phyloP scores from a whole-genome alignment of 306 rosid species.

The Begonia loranthoides region DNA sequence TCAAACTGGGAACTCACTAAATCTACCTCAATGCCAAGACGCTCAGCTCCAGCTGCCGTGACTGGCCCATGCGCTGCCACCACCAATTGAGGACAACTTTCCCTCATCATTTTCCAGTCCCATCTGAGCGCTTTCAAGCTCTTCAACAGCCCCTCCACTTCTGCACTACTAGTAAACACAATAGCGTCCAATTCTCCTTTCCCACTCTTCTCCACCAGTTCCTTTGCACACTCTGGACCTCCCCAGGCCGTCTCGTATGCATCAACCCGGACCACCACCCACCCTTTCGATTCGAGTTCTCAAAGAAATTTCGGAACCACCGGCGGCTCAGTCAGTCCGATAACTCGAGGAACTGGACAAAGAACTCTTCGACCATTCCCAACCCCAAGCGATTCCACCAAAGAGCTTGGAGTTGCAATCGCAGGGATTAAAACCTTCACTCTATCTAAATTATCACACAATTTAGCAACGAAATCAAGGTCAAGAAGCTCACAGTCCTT shows the following conservation, averaged over 20 bases:
- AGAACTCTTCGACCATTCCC: constrained; percentile 35
- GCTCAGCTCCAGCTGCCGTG: constrained; percentile 48
- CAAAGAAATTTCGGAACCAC: constrained; percentile 51
- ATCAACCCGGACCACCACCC: constrained; percentile 42
- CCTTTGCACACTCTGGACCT: constrained; percentile 39
- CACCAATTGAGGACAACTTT: constrained; percentile 26
- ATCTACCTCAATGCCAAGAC: constrained; percentile 56
- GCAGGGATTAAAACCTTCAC: constrained; percentile 39
- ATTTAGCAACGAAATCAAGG: constrained; percentile 12
- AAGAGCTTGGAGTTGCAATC: constrained; percentile 33
- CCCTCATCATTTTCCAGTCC: constrained; percentile 31
- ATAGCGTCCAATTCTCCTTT: constrained; percentile 37
- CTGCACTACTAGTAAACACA: constrained; percentile 67
- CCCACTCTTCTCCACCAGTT: constrained; percentile 28
- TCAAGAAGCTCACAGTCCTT: constrained; percentile 55
- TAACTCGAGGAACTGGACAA: constrained; percentile 47
- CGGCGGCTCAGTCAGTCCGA: constrained; percentile 48
- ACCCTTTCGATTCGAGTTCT: constrained; percentile 26
- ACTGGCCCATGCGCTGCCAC: constrained; percentile 75
- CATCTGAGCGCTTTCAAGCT: constrained; percentile 41
- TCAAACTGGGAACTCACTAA: constrained; percentile 51
- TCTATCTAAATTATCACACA: constrained; percentile 16
- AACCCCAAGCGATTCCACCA: constrained; percentile 27
- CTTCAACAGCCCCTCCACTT: constrained; percentile 72
- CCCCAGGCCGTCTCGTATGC: constrained; percentile 75